Evolutionary conservation across 305 asterid species (phyloP).

Genomic region (Solanum hybrid): DNA sequence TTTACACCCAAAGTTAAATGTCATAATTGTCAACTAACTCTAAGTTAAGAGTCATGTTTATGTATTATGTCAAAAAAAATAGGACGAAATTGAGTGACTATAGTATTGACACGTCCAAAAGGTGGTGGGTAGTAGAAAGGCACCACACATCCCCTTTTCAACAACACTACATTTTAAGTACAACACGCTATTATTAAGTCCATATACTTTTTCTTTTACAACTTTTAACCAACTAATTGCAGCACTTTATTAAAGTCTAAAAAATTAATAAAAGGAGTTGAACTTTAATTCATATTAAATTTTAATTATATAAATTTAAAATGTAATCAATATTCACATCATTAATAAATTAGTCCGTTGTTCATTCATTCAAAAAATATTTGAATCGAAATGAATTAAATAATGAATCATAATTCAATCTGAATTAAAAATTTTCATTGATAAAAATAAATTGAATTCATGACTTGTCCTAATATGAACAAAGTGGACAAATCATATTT

Average conservation of each 20-base stretch:
- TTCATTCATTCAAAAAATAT: not conserved
- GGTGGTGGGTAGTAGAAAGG: not conserved
- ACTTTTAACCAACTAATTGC: not conserved
- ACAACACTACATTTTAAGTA: not conserved
- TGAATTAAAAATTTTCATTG: not conserved
- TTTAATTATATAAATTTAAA: not conserved
- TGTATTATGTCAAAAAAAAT: not conserved
- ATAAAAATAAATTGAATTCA: not conserved
- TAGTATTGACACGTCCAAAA: not conserved
- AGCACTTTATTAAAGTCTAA: not conserved
- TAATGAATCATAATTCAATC: not conserved
- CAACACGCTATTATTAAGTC: not conserved
- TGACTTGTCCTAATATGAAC: not conserved
- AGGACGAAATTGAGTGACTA: fast-evolving
- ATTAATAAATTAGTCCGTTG: fast-evolving
- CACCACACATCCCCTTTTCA: not conserved
- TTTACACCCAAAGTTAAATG: no score
- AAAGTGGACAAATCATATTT: not conserved
- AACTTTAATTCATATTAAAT: not conserved
- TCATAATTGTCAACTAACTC: no score
- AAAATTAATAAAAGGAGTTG: not conserved
- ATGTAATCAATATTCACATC: not conserved
- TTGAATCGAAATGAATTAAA: not conserved
- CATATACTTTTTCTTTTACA: not conserved
- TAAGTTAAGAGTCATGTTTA: no score